Evolutionary conservation across 1,139 yeast species (phyloP).

Genomic region (Geotrichum bryndzae): DNA sequence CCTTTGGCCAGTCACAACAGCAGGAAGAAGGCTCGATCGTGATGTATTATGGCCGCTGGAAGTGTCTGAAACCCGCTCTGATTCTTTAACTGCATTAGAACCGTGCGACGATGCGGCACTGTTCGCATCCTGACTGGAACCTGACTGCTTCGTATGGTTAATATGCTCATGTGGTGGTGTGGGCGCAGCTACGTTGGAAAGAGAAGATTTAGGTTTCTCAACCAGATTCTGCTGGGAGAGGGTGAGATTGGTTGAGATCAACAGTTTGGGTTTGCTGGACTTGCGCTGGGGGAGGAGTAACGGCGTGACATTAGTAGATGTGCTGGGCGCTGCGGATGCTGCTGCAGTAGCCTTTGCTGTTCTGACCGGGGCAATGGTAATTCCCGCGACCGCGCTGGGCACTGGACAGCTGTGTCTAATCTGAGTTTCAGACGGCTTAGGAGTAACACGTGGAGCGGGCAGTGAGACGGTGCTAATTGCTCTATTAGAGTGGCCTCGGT

Average conservation of each 20-base stretch:
- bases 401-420: background rate
- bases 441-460: background rate
- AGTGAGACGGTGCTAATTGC: background rate
- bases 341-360: background rate
- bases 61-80: conserved; percentile 2
- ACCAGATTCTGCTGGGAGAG: background rate
- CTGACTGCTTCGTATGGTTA: background rate
- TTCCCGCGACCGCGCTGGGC: background rate
- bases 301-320: background rate
- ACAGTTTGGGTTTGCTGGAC: background rate
- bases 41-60: background rate
- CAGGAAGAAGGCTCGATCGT: background rate
- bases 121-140: background rate
- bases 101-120: background rate
- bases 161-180: background rate
- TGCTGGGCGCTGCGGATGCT: background rate
- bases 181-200: background rate
- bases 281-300: background rate
- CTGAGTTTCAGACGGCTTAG: background rate
- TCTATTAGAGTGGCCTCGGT: background rate
- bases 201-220: background rate
- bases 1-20: background rate
- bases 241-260: background rate
- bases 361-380: background rate
- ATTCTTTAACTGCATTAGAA: conserved; percentile 4